A percentile compares a stretch with the other conserved stretches of the same genome.
phyloP scores from a whole-genome alignment of 75 land plant genomes.

The Cryptomeria japonica region DNA sequence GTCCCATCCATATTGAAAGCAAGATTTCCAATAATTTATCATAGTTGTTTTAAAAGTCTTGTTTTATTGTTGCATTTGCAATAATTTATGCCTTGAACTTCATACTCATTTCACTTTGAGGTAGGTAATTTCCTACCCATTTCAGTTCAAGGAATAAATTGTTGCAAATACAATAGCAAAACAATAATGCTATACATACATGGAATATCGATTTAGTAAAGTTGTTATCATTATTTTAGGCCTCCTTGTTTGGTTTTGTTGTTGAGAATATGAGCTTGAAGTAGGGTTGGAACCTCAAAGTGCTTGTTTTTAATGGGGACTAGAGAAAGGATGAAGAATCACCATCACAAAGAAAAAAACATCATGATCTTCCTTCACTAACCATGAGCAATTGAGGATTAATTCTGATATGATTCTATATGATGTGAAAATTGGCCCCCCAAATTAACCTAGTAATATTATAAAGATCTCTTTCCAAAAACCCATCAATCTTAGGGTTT shows the following conservation, averaged over 20 bases:
- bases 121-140: too few relatives aligned
- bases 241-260: too few relatives aligned
- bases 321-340: neutral
- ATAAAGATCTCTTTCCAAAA: slow-evolving; percentile 12
- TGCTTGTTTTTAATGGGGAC: neutral
- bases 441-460: neutral
- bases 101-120: too few relatives aligned
- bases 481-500: slow-evolving; percentile 30
- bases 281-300: neutral
- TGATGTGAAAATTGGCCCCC: neutral
- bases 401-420: neutral
- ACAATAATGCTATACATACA: too few relatives aligned
- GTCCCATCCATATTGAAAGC: too few relatives aligned
- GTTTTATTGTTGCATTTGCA: too few relatives aligned
- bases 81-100: neutral
- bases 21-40: too few relatives aligned
- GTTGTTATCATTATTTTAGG: neutral
- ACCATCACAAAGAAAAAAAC: neutral
- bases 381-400: neutral
- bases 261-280: neutral
- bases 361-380: neutral
- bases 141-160: too few relatives aligned
- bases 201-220: too few relatives aligned
- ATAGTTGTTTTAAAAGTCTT: too few relatives aligned
- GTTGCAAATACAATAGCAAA: too few relatives aligned